These are phyloP conservation scores for Didymella keratinophila DNA, from an alignment of 2,329 filamentous ascomycete genomes.

Conservation along the genomic window DNA sequence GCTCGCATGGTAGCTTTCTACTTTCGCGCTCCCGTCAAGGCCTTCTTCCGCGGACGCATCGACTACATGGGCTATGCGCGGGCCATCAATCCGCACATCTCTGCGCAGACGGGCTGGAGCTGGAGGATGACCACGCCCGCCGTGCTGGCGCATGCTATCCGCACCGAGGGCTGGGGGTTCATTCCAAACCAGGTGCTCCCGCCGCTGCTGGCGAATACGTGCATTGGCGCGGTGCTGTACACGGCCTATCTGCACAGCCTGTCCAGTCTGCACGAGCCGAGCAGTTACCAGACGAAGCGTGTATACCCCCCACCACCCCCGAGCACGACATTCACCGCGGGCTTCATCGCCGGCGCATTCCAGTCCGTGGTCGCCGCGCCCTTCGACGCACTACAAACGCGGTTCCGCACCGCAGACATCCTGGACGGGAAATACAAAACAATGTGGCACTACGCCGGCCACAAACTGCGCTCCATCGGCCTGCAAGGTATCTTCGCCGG, in stretches of 20 bases:
- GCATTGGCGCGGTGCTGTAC: constrained; percentile 76
- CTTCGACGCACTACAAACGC: constrained; percentile 76
- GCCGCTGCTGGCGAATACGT: constrained; percentile 76
- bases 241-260: constrained; percentile 77
- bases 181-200: constrained; percentile 80
- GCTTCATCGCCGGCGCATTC: constrained; percentile 71
- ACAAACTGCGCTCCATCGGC: constrained; percentile 75
- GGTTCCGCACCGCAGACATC: constrained; percentile 71
- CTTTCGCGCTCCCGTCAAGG: constrained; percentile 88
- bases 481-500: constrained; percentile 76
- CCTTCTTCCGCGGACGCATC: constrained; percentile 88
- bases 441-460: constrained; percentile 76
- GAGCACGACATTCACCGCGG: constrained; percentile 71
- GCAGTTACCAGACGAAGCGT: constrained; percentile 65
- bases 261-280: constrained; percentile 70
- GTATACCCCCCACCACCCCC: constrained; percentile 74
- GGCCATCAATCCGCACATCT: constrained; percentile 66
- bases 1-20: constrained; percentile 89
- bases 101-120: constrained; percentile 61
- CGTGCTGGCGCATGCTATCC: constrained; percentile 71
- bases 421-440: constrained; percentile 67
- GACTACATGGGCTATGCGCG: constrained; percentile 76
- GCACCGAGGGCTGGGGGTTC: constrained; percentile 75
- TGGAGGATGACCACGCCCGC: constrained; percentile 73
- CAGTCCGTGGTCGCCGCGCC: constrained; percentile 78